Evolutionary conservation across 306 rosid genomes (phyloP).

Genomic region (Vachellia pachyceras): DNA sequence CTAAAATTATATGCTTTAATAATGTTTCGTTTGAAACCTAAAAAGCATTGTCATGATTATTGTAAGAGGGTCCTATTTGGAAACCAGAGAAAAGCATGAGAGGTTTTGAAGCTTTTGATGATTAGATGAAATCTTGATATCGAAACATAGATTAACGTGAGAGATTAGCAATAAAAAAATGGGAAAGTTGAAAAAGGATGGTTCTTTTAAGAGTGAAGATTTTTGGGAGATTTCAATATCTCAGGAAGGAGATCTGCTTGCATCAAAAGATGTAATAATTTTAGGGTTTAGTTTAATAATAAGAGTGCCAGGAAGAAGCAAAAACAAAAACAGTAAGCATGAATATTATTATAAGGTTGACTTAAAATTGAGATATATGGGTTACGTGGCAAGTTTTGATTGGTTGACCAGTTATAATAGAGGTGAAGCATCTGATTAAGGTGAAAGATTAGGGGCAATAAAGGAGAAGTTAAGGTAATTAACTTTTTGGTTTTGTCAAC

Average conservation of each 20-base stretch:
- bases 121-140: constrained; percentile 14
- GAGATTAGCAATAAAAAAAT: not conserved
- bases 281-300: constrained; percentile 20
- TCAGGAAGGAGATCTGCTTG: constrained; percentile 29
- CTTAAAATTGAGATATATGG: constrained; percentile 38
- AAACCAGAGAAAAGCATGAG: not conserved
- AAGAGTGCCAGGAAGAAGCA: constrained; percentile 26
- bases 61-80: constrained; percentile 7
- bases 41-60: constrained; percentile 14
- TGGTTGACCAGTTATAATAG: constrained; percentile 42
- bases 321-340: constrained; percentile 33
- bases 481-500: constrained; percentile 67
- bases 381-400: constrained; percentile 45
- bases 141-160: not conserved
- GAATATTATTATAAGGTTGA: constrained; percentile 61
- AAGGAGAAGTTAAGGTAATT: constrained; percentile 47
- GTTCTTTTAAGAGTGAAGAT: constrained; percentile 30
- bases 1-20: constrained; percentile 3
- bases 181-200: not conserved
- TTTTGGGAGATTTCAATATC: constrained; percentile 35
- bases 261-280: constrained; percentile 34
- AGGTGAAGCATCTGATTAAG: constrained; percentile 61
- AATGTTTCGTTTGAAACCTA: not conserved
- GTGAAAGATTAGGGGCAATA: constrained; percentile 60
- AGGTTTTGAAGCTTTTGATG: constrained; percentile 21